These are phyloP conservation scores for Saururus chinensis DNA, from an alignment of 164 flowering plant species.

Conservation along the genomic window DNA sequence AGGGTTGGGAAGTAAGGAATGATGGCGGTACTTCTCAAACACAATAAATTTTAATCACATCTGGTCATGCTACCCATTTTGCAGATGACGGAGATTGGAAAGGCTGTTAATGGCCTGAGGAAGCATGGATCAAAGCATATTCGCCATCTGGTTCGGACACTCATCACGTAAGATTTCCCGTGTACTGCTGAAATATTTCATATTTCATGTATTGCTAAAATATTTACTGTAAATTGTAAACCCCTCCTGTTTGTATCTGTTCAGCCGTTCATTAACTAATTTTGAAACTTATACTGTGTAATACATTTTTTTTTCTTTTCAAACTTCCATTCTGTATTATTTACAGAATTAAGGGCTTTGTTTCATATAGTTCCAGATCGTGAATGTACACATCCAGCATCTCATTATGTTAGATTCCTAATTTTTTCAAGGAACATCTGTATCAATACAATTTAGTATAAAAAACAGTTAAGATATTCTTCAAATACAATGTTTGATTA, in stretches of 20 bases:
- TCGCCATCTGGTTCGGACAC: conserved; percentile 41
- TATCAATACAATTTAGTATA: too few species aligned
- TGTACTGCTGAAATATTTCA: neutral
- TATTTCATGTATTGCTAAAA: neutral
- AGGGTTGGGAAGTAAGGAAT: neutral
- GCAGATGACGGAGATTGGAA: conserved; percentile 92
- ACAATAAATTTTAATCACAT: neutral
- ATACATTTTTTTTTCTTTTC: too few species aligned
- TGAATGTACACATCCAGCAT: too few species aligned
- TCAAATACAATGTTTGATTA: too few species aligned
- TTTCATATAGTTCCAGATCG: too few species aligned
- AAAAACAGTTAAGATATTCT: too few species aligned
- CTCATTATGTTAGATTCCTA: too few species aligned
- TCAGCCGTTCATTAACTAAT: neutral
- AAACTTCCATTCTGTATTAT: too few species aligned
- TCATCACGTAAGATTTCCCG: conserved; percentile 46
- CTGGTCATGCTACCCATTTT: neutral
- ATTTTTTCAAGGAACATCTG: too few species aligned
- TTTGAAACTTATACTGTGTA: neutral
- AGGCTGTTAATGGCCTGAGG: conserved; percentile 57
- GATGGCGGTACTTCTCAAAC: neutral
- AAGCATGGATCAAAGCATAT: conserved; percentile 60
- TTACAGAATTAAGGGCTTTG: too few species aligned
- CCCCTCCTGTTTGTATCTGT: neutral
- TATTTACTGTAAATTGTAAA: too few species aligned